Conservation (phyloP, 2,329 filamentous ascomycete genomes). For the Lecanicillium sp. region DNA sequence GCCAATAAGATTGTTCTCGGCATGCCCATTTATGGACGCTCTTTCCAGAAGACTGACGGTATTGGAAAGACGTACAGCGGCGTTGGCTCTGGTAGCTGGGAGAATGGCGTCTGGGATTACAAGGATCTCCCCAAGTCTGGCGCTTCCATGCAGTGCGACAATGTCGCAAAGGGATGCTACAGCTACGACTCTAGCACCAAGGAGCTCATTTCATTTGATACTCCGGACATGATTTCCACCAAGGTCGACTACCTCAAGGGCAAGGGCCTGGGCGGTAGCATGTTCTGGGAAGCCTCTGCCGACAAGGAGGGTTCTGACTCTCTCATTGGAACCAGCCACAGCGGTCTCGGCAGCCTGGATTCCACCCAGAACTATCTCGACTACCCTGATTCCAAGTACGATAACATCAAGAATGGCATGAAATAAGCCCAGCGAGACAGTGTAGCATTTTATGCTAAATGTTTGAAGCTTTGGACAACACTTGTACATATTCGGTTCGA, state of each 20-base stretch:
- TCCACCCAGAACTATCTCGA: constrained; percentile 38
- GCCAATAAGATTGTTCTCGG: constrained; percentile 64
- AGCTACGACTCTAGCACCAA: constrained; percentile 53
- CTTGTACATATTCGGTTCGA: no score
- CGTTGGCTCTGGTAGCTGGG: constrained; percentile 61
- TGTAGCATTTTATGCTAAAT: no score
- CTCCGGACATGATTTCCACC: constrained; percentile 44
- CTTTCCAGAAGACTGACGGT: constrained; percentile 42
- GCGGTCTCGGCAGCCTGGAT: constrained; percentile 33
- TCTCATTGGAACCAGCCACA: constrained; percentile 45
- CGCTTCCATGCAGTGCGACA: constrained; percentile 49
- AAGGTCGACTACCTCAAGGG: constrained; percentile 60
- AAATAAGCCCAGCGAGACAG: constrained; percentile 11
- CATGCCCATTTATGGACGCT: constrained; percentile 51
- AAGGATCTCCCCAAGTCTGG: constrained; percentile 61
- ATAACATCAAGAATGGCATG: constrained; percentile 36
- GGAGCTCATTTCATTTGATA: constrained; percentile 67
- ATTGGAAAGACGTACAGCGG: constrained; percentile 56
- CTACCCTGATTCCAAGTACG: constrained; percentile 47
- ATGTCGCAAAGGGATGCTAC: constrained; percentile 54
- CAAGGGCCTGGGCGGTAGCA: constrained; percentile 60
- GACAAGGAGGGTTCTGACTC: constrained; percentile 54
- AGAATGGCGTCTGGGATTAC: constrained; percentile 72
- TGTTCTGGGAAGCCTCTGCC: constrained; percentile 79
- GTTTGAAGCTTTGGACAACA: no score